phyloP scores from a whole-genome alignment of 2,329 filamentous ascomycete species.

The Penicillium griseofulvum region DNA sequence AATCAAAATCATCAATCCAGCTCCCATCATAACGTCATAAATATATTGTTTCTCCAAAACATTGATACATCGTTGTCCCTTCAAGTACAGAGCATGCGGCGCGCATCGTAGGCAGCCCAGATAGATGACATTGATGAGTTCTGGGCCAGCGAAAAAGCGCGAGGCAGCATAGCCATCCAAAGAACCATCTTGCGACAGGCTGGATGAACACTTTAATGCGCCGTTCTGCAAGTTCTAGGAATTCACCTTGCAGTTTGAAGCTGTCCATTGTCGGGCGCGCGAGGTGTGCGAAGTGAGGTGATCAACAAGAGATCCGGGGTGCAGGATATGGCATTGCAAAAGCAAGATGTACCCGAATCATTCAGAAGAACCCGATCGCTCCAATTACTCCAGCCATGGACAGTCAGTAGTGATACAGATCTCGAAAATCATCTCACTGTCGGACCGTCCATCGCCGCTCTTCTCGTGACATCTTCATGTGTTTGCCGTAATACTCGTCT shows the following conservation, averaged over 20 bases:
- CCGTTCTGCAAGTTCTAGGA: not conserved
- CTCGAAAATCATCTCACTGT: constrained; percentile 27
- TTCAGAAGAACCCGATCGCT: not conserved
- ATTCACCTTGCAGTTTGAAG: not conserved
- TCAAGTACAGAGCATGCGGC: not conserved
- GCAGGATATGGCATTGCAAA: not conserved
- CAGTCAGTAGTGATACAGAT: constrained; percentile 3
- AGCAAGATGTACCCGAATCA: not conserved
- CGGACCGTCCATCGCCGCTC: constrained; percentile 47
- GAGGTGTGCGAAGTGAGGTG: not conserved
- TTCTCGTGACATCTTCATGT: constrained; percentile 46
- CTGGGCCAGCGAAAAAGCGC: not conserved
- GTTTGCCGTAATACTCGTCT: constrained; percentile 50
- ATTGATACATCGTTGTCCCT: constrained; percentile 7
- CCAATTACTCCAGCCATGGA: not conserved
- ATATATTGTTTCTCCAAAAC: constrained; percentile 13
- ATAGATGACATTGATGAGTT: not conserved
- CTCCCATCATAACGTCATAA: constrained; percentile 22
- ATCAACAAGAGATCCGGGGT: not conserved
- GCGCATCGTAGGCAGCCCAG: not conserved
- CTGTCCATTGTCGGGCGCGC: not conserved
- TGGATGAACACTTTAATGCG: not conserved
- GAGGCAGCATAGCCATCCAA: not conserved
- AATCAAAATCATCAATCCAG: constrained; percentile 18
- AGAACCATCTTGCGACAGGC: no score